These are phyloP conservation scores for Polyporus tsugae DNA, from an alignment of 1,284 basidiomycete species.

Conservation along the genomic window DNA sequence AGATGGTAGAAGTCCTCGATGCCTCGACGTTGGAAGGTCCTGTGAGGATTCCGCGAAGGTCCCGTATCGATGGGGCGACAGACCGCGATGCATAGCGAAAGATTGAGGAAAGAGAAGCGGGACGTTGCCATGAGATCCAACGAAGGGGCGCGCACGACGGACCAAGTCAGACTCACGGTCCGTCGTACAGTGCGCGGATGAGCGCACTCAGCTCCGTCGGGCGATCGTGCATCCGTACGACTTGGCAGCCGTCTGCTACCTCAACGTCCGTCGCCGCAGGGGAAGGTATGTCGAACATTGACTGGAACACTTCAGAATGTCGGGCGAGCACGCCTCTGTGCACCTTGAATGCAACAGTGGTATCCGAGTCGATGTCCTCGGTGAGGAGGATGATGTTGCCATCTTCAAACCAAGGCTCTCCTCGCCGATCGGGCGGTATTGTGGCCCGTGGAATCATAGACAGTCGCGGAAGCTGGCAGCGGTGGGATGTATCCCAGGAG, in stretches of 20 bases:
- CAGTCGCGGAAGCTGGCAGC: neutral
- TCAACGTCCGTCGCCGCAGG: conserved; percentile 45
- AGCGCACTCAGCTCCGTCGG: conserved; percentile 61
- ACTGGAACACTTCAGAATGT: conserved; percentile 66
- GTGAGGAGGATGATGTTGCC: conserved; percentile 63
- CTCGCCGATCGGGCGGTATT: conserved; percentile 33
- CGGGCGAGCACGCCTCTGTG: conserved; percentile 65
- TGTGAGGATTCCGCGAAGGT: conserved; percentile 18
- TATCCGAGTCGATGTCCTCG: conserved; percentile 39
- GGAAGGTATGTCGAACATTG: conserved; percentile 64
- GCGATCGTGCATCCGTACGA: conserved; percentile 62
- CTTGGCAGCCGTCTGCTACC: conserved; percentile 54
- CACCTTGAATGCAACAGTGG: conserved; percentile 57
- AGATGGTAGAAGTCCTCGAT: conserved; percentile 62
- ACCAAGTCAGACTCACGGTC: conserved; percentile 52
- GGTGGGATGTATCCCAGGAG: neutral
- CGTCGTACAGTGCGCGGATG: conserved; percentile 65
- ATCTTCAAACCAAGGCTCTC: conserved; percentile 66
- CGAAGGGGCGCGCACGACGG: conserved; percentile 13
- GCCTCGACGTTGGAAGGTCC: conserved; percentile 48
- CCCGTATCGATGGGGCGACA: neutral
- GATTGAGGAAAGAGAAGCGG: neutral
- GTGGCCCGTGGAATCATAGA: conserved; percentile 17
- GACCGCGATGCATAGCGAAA: neutral
- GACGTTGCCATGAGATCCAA: conserved; percentile 9